Base-by-base conservation (phyloP, 306 rosid species). In the Cucurbita argyrosperma region DNA sequence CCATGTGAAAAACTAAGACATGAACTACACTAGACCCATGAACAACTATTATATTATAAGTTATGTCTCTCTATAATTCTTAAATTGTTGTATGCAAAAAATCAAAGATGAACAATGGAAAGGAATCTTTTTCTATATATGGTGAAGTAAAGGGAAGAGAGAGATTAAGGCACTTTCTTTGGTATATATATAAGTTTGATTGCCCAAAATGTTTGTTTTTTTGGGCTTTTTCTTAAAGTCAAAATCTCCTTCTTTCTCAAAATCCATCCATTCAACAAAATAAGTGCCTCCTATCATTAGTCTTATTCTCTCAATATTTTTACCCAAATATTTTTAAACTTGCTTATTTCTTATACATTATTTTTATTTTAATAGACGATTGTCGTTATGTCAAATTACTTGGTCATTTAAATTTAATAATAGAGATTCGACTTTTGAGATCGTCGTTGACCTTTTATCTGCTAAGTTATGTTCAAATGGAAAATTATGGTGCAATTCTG, bases 81-180 rank as follows among this genome's bases (percentile, higher is more conserved):
- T 26, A 26, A 26, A 26, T 26, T 26, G 30, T 26, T 26, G 30
- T 1, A 26, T 26, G n/a, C 53, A 49, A 49, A 49, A 49, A 49
- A 21, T 0, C 53, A 49, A 49, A 49, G 38, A 57, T 59, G 16
- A 19, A 43, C n/a, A 16, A 42, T 42, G 23, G 71, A 2, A 65
- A 65, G 71, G 71, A 65, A 65, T 65, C 71, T 65, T 65, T 65
- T 65, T 9, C 71, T 65, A 42, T 65, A n/a, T 39, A 8, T n/a
- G 71, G 23, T 18, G 71, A 42, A 65, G 51, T 42, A 65, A 65
- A 42, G 51, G 42, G 69, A 39, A 62, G 69, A 65, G 52, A 65
- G 71, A 65, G 51, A 65, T 42, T 65, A 10, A 42, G 9, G 37
- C 1, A 42, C 1, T 0, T 42, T 40, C 40, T 65, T 65, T 65